A percentile compares a stretch with the other conserved stretches of the same genome.
Evolutionary conservation across 345 rosid species (phyloP).

Genomic region (Iberis pinnata): DNA sequence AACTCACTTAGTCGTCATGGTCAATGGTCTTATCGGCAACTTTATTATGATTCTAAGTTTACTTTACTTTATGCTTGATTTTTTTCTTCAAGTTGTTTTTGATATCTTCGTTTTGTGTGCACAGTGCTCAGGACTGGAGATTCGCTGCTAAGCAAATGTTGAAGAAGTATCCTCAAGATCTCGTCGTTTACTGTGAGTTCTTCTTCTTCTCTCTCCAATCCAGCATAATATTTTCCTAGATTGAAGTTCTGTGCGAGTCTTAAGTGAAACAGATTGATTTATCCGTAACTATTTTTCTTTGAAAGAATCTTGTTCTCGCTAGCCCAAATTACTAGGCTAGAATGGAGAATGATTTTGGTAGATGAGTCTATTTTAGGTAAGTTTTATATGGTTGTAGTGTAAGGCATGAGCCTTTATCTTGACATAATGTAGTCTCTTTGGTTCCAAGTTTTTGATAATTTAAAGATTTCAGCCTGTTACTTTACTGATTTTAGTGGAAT

Average conservation of each 20-base stretch:
- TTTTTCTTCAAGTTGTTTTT: neutral
- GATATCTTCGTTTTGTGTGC: neutral
- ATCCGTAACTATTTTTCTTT: too few relatives aligned
- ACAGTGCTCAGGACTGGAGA: constrained; percentile 69
- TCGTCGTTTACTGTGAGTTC: constrained; percentile 71
- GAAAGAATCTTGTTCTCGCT: too few relatives aligned
- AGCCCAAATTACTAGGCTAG: too few relatives aligned
- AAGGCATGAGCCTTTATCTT: constrained; percentile 20
- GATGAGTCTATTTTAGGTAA: neutral
- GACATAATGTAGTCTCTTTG: constrained; percentile 21
- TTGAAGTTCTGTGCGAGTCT: too few relatives aligned
- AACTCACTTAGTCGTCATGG: constrained; percentile 69
- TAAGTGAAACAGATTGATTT: too few relatives aligned
- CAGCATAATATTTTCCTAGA: too few relatives aligned
- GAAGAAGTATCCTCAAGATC: constrained; percentile 49
- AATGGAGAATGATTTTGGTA: too few relatives aligned
- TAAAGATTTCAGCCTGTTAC: neutral
- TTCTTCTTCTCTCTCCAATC: too few relatives aligned
- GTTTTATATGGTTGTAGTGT: constrained; percentile 11
- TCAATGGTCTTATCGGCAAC: constrained; percentile 84
- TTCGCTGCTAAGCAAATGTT: constrained; percentile 68
- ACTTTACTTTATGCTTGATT: constrained; percentile 3
- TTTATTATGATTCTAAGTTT: constrained; percentile 39
- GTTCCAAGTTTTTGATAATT: constrained; percentile 4
- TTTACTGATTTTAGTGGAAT: neutral